Percentiles rank a stretch among this genome's conserved stretches.
Conservation (phyloP, 192 early-diverging fungal species). For the Umbelopsis sp. region DNA sequence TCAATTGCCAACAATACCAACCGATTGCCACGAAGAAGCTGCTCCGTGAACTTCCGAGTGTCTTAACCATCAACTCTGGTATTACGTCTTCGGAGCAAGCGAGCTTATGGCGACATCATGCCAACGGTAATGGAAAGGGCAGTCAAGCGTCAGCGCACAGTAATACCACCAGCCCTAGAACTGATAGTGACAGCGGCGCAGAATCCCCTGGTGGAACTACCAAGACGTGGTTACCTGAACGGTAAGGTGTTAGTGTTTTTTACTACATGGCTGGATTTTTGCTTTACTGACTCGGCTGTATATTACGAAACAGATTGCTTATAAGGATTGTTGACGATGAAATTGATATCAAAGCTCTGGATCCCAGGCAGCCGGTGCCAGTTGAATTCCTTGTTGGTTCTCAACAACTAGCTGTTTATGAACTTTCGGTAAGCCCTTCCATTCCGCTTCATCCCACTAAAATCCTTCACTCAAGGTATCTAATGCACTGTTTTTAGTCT, state of each 20-base stretch:
- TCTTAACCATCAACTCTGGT: conserved; percentile 82
- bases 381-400: conserved; percentile 30
- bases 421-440: conserved; percentile 53
- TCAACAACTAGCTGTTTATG: conserved; percentile 55
- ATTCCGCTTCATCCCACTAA: not conserved
- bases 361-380: conserved; percentile 22
- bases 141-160: not conserved
- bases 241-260: conserved; percentile 24
- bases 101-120: conserved; percentile 50
- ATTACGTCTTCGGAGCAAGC: conserved; percentile 54
- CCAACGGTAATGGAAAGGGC: conserved; percentile 26
- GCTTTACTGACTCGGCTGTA: not conserved
- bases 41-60: conserved; percentile 65
- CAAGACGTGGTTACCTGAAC: conserved; percentile 52
- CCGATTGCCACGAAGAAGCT: conserved; percentile 73
- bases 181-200: conserved; percentile 20
- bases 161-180: not conserved
- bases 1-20: conserved; percentile 81
- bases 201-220: conserved; percentile 22
- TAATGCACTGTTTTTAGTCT: conserved; percentile 29
- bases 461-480: not conserved
- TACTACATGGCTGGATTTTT: not conserved
- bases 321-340: conserved; percentile 30
- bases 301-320: conserved; percentile 3
- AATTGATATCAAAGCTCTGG: conserved; percentile 35